These are phyloP conservation scores for Coemansia guatemalensis DNA, from an alignment of 192 early-diverging fungal genomes.

Conservation along the genomic window DNA sequence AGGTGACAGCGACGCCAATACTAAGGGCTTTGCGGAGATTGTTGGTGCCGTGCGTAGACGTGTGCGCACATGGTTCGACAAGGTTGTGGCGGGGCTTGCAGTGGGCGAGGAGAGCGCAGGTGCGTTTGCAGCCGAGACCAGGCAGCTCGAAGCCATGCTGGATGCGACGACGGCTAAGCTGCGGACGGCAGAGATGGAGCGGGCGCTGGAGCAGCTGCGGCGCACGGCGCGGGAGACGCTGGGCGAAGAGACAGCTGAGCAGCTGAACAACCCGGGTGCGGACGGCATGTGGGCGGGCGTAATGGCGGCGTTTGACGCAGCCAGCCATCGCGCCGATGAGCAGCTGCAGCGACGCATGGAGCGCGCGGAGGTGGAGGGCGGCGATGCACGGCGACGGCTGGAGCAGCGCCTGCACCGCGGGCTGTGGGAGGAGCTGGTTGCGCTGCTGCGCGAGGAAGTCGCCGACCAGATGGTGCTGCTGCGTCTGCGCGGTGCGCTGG, in stretches of 20 bases:
- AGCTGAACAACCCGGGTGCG: slow-evolving; percentile 62
- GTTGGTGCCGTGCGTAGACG: slow-evolving; percentile 27
- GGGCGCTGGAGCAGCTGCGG: slow-evolving; percentile 18
- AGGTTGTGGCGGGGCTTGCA: slow-evolving; percentile 16
- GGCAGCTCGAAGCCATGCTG: slow-evolving; percentile 25
- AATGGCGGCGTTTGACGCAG: slow-evolving; percentile 56
- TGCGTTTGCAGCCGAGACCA: slow-evolving; percentile 33
- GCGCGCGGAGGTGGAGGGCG: slow-evolving; percentile 28
- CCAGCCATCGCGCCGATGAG: slow-evolving; percentile 58
- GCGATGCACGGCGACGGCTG: slow-evolving; percentile 57
- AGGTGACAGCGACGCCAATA: not conserved
- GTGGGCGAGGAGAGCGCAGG: slow-evolving; percentile 20
- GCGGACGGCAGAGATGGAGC: slow-evolving; percentile 42
- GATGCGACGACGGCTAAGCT: slow-evolving; percentile 35
- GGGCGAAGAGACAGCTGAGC: slow-evolving; percentile 67
- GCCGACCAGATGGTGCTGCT: slow-evolving; percentile 80
- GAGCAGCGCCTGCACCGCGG: slow-evolving; percentile 58
- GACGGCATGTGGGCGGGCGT: slow-evolving; percentile 73
- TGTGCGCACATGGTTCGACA: slow-evolving; percentile 20
- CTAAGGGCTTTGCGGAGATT: slow-evolving; percentile 58
- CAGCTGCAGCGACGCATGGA: slow-evolving; percentile 25
- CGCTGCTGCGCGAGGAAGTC: slow-evolving; percentile 77
- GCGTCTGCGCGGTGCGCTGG: slow-evolving; percentile 77
- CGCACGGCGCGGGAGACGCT: slow-evolving; percentile 53
- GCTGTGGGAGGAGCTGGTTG: slow-evolving; percentile 72